Base-by-base conservation (phyloP, 2,329 filamentous ascomycete genomes). In the Pseudocercospora eumusae region DNA sequence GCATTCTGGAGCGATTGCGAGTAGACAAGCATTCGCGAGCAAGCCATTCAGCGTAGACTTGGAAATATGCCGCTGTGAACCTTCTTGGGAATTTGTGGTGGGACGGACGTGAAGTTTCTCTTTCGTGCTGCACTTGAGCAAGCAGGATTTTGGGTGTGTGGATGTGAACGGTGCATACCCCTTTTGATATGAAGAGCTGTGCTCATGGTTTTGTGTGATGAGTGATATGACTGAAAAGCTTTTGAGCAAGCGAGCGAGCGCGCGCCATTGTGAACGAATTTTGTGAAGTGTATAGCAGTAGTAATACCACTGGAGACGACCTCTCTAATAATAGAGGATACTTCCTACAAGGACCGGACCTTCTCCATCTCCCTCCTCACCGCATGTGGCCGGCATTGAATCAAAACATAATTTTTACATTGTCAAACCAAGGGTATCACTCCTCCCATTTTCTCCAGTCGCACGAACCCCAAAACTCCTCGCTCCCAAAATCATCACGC, bases 1-100 rank as follows among this genome's bases (percentile, higher is more conserved):
- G 55, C 28, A 77, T 81, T 65, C 59, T 81, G 58, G 78, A 75
- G 62, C 74, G 71, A 63, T 66, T 82, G 71, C 70, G 70, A 52
- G 70, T 75, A 15, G 73, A 75, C 18, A 69, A 69, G 64, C 64
- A 66, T 49, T 60, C 61, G 57, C 60, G 66, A 47, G 61, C 58
- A 23, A 65, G 59, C 49, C 52, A 54, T 54, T 40, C 52, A 3
- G 52, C 52, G 23, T 54, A 31, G 31, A 36, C 13, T 13, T 15
- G 47, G 18, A 8, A 8, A 23, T 11, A 6, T 23, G 5, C 21
- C 9, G 44, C 21, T 47, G 44, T 23, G 44, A 47, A 11, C 1
- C n/a, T 15, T 40, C 15, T 13, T 40, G 5, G 36, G 9, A 31
- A n/a, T 40, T 40, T 18, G 36, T 40, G 36, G 5, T 40, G 15